Percentiles rank a stretch among this genome's conserved stretches.
Evolutionary conservation across 2,329 filamentous ascomycete genomes (phyloP).

Genomic region (Sporothrix sp.): DNA sequence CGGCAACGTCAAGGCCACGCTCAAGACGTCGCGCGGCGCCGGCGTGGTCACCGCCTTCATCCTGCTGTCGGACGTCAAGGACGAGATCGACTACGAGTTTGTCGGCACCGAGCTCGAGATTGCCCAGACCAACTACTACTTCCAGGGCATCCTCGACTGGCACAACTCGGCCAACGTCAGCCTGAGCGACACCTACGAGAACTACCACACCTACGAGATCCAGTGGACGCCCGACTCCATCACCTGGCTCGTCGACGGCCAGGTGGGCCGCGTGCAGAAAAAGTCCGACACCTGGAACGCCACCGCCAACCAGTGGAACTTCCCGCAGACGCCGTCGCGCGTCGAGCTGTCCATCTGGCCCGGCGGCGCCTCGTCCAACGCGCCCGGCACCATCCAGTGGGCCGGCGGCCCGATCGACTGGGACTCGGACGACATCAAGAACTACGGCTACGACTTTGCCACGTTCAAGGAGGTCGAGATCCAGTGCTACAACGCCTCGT

Average conservation of each 20-base stretch:
- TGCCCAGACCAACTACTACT: constrained; percentile 95
- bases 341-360: constrained; percentile 96
- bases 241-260: constrained; percentile 79
- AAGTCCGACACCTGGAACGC: constrained; percentile 77
- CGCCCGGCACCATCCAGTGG: constrained; percentile 79
- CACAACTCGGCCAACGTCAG: constrained; percentile 64
- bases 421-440: constrained; percentile 67
- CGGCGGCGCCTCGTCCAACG: constrained; percentile 70
- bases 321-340: constrained; percentile 82
- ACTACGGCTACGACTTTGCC: constrained; percentile 81
- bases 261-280: constrained; percentile 62
- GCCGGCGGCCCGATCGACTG: constrained; percentile 86
- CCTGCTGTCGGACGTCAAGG: constrained; percentile 87
- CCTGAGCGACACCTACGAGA: constrained; percentile 58
- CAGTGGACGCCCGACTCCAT: constrained; percentile 83
- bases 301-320: constrained; percentile 72
- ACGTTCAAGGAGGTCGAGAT: constrained; percentile 68
- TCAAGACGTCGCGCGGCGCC: constrained; percentile 73
- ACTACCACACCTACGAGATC: constrained; percentile 86
- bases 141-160: constrained; percentile 83
- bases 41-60: constrained; percentile 98
- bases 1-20: constrained; percentile 74
- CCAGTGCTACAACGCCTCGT: constrained; percentile 65
- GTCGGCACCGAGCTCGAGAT: constrained; percentile 67
- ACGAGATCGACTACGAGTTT: constrained; percentile 97